A percentile compares a stretch with the other conserved stretches of the same genome.
These are phyloP conservation scores for Dipodascopsis uninucleata DNA, from an alignment of 805 yeast species.

Conservation along the genomic window DNA sequence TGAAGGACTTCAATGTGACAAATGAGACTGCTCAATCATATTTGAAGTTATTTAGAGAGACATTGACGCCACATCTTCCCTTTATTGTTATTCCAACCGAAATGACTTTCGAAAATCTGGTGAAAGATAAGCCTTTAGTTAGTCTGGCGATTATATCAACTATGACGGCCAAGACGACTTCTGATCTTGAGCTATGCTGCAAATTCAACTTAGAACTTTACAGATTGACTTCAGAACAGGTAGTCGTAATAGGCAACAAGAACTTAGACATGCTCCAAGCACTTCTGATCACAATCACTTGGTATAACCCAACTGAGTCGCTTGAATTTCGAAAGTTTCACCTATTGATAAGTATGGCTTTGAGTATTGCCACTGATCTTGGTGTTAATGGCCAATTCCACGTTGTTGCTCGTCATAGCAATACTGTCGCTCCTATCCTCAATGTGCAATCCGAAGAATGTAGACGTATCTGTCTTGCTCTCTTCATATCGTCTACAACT, in stretches of 20 bases:
- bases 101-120: background rate
- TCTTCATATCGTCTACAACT: conserved; percentile 60
- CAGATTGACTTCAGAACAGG: conserved; percentile 52
- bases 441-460: conserved; percentile 46
- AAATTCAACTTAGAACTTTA: conserved; percentile 52
- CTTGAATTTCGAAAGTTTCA: conserved; percentile 77
- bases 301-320: conserved; percentile 84
- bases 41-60: too few species aligned
- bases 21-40: too few species aligned
- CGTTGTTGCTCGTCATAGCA: conserved; percentile 12
- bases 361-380: conserved; percentile 67
- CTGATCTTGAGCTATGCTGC: background rate
- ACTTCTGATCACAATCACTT: conserved; percentile 57
- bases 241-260: conserved; percentile 67
- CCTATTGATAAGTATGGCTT: conserved; percentile 59
- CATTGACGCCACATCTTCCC: conserved; percentile 44
- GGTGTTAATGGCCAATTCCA: conserved; percentile 59
- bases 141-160: background rate
- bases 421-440: conserved; percentile 32
- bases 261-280: conserved; percentile 63
- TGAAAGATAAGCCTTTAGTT: background rate
- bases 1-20: too few species aligned
- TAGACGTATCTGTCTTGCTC: conserved; percentile 51
- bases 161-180: too few species aligned
- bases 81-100: background rate